Base-by-base conservation (phyloP, 179 eudicot species). In the Corrigiola litoralis region DNA sequence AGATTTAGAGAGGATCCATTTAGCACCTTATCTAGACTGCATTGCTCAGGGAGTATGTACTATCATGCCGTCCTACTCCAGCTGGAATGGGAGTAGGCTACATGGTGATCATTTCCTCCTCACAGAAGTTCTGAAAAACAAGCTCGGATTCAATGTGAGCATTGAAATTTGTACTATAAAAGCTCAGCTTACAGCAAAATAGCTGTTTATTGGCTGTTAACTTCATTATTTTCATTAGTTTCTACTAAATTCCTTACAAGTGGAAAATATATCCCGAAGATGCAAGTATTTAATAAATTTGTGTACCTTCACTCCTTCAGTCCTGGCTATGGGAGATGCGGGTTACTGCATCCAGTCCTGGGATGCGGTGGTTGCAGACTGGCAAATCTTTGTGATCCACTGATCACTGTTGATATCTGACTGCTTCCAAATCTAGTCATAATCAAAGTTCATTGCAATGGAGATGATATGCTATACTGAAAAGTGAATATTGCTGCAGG, bases 31-130 rank as follows among this genome's bases (percentile, higher is more conserved):
- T 74, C 63, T 68, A 58, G 89, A 88, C 73, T 84, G 92, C 56
- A 73, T 88, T 52, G 69, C 87, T 33, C 89, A 69, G 65, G 89
- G 92, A 50, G 92, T 88, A 66, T 84, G 89, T 71, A 82, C 87
- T 17, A 48, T 86, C 41, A 86, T 88, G 92, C 89, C 88, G 61
- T 88, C 92, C 50, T 86, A 82, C 69, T 75, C 83, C 10, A 82
- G 86, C 72, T 88, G 96, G 87, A 88, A 88, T 25, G 88, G 91
- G 21, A 77, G 33, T 20, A 75, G 58, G 69, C 72, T 88, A 68
- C 92, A 86, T 49, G 42, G 79, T 62, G 53, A 88, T 62, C 71
- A 61, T 40, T 79, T 66, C 73, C 96, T 88, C 48, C 68, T 88
- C 6, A 88, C 96, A 4, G 58, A 86, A 63, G 68, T 84, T 33